phyloP scores from a whole-genome alignment of 2,329 filamentous ascomycete genomes.

The Xylariaceae sp. region DNA sequence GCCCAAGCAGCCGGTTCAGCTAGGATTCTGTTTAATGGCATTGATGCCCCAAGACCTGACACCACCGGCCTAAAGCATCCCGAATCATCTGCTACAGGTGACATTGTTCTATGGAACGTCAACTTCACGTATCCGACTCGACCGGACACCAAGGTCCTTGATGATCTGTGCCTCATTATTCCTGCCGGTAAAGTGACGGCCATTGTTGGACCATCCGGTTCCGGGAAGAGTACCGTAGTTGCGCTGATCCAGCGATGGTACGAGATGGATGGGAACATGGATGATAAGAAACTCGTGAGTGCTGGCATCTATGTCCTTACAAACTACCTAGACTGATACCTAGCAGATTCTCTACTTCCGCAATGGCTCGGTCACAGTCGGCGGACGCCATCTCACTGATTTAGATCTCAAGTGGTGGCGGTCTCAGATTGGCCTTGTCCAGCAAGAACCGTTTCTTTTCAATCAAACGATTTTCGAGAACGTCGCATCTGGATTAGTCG shows the following conservation, averaged over 20 bases:
- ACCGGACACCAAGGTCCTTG: constrained; percentile 57
- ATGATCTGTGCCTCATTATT: constrained; percentile 53
- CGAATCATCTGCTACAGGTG: constrained; percentile 42
- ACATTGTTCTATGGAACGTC: constrained; percentile 59
- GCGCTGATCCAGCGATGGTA: constrained; percentile 69
- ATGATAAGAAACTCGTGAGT: constrained; percentile 33
- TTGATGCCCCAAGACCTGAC: constrained; percentile 42
- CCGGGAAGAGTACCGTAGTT: constrained; percentile 69
- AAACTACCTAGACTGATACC: too few relatives aligned
- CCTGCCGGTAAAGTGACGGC: constrained; percentile 64
- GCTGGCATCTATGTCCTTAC: too few relatives aligned
- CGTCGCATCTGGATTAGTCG: constrained; percentile 53
- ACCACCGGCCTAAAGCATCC: constrained; percentile 40
- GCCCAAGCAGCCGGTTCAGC: constrained; percentile 52
- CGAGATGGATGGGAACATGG: constrained; percentile 44
- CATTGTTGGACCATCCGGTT: constrained; percentile 67
- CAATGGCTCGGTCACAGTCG: constrained; percentile 49
- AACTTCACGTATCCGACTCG: constrained; percentile 67
- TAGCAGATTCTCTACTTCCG: constrained; percentile 31
- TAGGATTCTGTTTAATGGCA: constrained; percentile 51
- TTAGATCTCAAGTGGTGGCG: constrained; percentile 61
- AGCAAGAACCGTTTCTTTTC: constrained; percentile 64
- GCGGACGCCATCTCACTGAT: constrained; percentile 48
- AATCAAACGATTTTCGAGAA: constrained; percentile 61
- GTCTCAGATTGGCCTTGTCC: constrained; percentile 58